Evolutionary conservation across 129 eudicot species (phyloP).

Genomic region (sunflower (Helianthus annuus)): DNA sequence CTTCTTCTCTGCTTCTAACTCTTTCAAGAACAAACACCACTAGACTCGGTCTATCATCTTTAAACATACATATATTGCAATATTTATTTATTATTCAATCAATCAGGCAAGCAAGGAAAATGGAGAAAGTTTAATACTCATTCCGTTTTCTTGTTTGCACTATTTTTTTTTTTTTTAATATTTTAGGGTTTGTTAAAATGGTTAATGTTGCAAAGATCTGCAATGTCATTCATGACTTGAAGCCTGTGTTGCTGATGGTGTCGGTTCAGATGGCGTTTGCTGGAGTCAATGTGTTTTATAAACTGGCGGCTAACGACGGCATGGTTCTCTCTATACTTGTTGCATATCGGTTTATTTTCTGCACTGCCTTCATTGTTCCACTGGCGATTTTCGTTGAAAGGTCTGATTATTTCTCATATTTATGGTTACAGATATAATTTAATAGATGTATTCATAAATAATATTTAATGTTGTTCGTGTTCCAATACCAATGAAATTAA

Average conservation of each 20-base stretch:
- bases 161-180: background rate
- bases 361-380: conserved; percentile 49
- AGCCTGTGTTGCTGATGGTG: conserved; percentile 56
- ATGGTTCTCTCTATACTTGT: conserved; percentile 44
- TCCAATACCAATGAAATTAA: background rate
- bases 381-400: conserved; percentile 58
- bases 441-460: background rate
- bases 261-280: conserved; percentile 37
- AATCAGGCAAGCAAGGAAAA: conserved; percentile 11
- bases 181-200: conserved; percentile 30
- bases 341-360: conserved; percentile 58
- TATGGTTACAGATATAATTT: background rate
- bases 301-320: conserved; percentile 54
- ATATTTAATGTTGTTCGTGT: background rate
- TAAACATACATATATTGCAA: background rate
- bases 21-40: conserved; percentile 38
- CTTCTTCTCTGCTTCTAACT: conserved; percentile 18
- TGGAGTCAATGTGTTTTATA: conserved; percentile 44
- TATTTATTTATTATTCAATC: too few relatives aligned
- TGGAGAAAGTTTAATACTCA: background rate
- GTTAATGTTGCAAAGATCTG: conserved; percentile 23
- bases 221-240: conserved; percentile 44
- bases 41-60: conserved; percentile 27
- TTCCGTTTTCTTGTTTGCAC: conserved; percentile 11
- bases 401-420: conserved; percentile 18